A percentile compares a stretch with the other conserved stretches of the same genome.
Evolutionary conservation across 495 filamentous ascomycete genomes (phyloP).

Genomic region (Penicillium chermesinum): DNA sequence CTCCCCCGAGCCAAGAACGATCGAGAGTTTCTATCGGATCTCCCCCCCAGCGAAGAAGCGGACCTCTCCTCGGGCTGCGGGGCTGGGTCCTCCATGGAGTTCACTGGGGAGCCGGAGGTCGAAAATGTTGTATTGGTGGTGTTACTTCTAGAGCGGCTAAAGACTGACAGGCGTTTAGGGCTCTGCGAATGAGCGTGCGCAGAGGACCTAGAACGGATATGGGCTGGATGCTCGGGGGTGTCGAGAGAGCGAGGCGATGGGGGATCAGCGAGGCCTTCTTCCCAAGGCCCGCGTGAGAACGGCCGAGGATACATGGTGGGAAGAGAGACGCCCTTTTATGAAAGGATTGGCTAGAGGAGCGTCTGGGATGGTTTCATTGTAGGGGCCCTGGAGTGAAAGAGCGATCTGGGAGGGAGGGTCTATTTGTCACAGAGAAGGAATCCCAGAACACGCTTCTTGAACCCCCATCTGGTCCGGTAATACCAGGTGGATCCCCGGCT

Average conservation of each 20-base stretch:
- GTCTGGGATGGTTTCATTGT: conserved; percentile 17
- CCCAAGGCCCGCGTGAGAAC: conserved; percentile 2
- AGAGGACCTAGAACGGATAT: conserved; percentile 40
- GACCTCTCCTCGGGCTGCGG: conserved; percentile 31
- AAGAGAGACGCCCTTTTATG: conserved; percentile 3
- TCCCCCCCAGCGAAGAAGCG: conserved; percentile 24
- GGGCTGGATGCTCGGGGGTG: conserved; percentile 32
- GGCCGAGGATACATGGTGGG: neutral
- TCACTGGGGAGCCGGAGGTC: conserved; percentile 39
- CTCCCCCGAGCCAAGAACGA: conserved; percentile 45
- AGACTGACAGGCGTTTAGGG: conserved; percentile 41
- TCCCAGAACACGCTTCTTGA: neutral
- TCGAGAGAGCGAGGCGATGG: conserved; percentile 36
- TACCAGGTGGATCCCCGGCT: neutral
- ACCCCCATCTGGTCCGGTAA: neutral
- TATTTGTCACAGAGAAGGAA: neutral
- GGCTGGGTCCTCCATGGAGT: conserved; percentile 21
- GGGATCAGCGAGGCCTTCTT: conserved; percentile 30
- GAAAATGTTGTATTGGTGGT: conserved; percentile 40
- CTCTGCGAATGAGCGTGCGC: conserved; percentile 29
- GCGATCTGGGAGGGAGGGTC: neutral
- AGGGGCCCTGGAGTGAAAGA: neutral
- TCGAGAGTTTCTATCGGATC: conserved; percentile 35
- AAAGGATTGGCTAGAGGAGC: conserved; percentile 8
- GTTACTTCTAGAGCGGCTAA: conserved; percentile 42